These are phyloP conservation scores for Teunomyces pallodes DNA, from an alignment of 805 yeast genomes.

Conservation along the genomic window DNA sequence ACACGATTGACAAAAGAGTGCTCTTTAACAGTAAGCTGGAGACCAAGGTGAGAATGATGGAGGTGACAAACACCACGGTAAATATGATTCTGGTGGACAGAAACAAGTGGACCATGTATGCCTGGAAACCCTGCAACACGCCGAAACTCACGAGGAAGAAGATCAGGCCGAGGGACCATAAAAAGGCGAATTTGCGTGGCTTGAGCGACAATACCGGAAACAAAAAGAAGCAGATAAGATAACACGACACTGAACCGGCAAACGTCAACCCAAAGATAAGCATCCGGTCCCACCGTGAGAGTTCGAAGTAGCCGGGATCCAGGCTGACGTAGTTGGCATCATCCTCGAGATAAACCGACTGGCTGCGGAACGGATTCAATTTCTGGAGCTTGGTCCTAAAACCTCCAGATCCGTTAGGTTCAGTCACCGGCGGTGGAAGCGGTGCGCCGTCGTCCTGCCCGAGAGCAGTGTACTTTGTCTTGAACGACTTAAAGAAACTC, in stretches of 20 bases:
- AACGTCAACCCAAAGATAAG: slow-evolving; percentile 43
- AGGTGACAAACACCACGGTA: slow-evolving; percentile 36
- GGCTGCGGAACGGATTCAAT: slow-evolving; percentile 38
- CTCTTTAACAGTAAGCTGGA: slow-evolving; percentile 36
- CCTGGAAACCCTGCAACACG: slow-evolving; percentile 41
- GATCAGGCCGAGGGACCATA: slow-evolving; percentile 47
- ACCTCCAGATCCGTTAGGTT: slow-evolving; percentile 14
- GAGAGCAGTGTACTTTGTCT: slow-evolving; percentile 26
- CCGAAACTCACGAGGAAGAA: slow-evolving; percentile 47
- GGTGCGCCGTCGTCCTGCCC: slow-evolving; percentile 33
- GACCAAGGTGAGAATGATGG: slow-evolving; percentile 40
- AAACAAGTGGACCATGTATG: slow-evolving; percentile 40
- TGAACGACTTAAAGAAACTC: slow-evolving; percentile 40
- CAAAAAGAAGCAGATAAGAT: slow-evolving; percentile 40
- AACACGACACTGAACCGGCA: slow-evolving; percentile 42
- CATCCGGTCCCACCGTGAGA: slow-evolving; percentile 48
- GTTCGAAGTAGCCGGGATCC: slow-evolving; percentile 43
- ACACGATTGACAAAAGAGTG: slow-evolving; percentile 36
- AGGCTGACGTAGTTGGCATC: slow-evolving; percentile 43
- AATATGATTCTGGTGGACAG: slow-evolving; percentile 41
- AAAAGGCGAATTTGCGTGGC: slow-evolving; percentile 45
- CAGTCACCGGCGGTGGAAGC: slow-evolving; percentile 40
- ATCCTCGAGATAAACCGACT: slow-evolving; percentile 39
- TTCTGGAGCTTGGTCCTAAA: slow-evolving; percentile 30
- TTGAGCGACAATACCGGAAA: slow-evolving; percentile 42